Conservation (phyloP, 2,329 filamentous ascomycete genomes). For the Torrubiella hemipterigena region DNA sequence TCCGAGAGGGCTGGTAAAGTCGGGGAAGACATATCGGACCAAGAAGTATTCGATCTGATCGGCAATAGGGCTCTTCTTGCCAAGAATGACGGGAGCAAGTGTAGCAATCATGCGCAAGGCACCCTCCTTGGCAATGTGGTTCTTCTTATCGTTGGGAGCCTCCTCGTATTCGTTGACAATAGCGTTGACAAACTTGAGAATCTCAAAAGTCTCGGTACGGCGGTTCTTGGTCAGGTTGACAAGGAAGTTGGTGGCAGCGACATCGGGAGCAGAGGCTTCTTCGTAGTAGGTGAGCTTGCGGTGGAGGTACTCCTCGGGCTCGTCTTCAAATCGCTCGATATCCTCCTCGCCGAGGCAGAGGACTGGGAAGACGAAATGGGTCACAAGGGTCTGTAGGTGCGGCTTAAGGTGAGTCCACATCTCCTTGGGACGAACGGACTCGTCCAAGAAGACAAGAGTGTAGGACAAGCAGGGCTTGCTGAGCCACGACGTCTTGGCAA, state of each 20-base stretch:
- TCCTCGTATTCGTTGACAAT: conserved; percentile 88
- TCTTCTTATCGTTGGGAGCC: conserved; percentile 78
- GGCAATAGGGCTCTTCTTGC: conserved; percentile 96
- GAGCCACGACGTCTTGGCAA: conserved; percentile 85
- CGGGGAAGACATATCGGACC: conserved; percentile 94
- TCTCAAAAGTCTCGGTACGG: conserved; percentile 90
- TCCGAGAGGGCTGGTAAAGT: conserved; percentile 85
- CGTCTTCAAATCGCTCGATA: conserved; percentile 83
- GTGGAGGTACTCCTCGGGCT: conserved; percentile 94
- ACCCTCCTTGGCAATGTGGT: conserved; percentile 90
- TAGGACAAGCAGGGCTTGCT: conserved; percentile 90
- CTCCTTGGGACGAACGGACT: conserved; percentile 91
- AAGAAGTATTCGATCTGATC: conserved; percentile 98
- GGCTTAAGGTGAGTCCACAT: conserved; percentile 94
- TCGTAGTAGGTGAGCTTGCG: conserved; percentile 97
- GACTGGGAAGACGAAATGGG: conserved; percentile 91
- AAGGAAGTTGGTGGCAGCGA: conserved; percentile 92
- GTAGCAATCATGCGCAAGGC: conserved; percentile 96
- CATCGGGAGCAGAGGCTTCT: conserved; percentile 88
- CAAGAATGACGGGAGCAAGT: conserved; percentile 81
- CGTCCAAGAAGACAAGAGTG: conserved; percentile 88
- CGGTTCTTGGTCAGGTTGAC: conserved; percentile 88
- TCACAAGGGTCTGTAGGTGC: conserved; percentile 84
- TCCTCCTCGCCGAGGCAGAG: conserved; percentile 88
- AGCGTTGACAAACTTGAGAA: conserved; percentile 88